These are phyloP conservation scores for Hygrocybe punicea DNA, from an alignment of 768 basidiomycete species.

Conservation along the genomic window DNA sequence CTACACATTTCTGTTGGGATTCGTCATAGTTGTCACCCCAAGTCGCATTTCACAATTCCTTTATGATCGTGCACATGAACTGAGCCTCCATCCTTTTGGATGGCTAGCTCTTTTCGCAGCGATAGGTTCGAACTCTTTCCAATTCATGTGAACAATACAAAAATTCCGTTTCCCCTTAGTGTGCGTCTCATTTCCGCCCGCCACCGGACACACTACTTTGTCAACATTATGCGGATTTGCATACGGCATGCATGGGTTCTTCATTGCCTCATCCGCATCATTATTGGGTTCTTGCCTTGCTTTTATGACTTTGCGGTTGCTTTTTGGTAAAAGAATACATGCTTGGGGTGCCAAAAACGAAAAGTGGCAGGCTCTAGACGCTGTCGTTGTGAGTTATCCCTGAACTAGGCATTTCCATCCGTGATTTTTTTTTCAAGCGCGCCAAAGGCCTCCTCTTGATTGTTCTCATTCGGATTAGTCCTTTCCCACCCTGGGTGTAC, in stretches of 20 bases:
- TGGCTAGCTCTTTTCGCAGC: constrained; percentile 52
- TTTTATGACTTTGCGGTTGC: constrained; percentile 57
- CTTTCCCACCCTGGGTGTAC: constrained; percentile 86
- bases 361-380: constrained; percentile 76
- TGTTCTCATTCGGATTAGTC: constrained; percentile 74
- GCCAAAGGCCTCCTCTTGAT: constrained; percentile 80
- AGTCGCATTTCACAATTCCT: constrained; percentile 63
- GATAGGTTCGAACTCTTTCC: constrained; percentile 37
- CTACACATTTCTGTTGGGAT: constrained; percentile 45
- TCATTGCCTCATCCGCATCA: constrained; percentile 58
- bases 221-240: constrained; percentile 76
- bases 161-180: constrained; percentile 29
- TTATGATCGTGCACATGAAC: constrained; percentile 63
- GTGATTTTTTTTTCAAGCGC: constrained; percentile 6
- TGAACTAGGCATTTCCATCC: not conserved
- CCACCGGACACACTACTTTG: constrained; percentile 65
- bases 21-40: constrained; percentile 56
- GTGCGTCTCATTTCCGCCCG: constrained; percentile 53
- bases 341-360: constrained; percentile 60
- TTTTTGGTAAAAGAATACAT: constrained; percentile 55
- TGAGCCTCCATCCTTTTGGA: constrained; percentile 59
- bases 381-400: constrained; percentile 58
- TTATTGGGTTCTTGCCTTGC: constrained; percentile 59
- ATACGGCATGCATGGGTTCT: constrained; percentile 76
- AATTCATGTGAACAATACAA: no score